Evolutionary conservation across 768 basidiomycete species (phyloP).

Genomic region (Agrocybe chaxingu): DNA sequence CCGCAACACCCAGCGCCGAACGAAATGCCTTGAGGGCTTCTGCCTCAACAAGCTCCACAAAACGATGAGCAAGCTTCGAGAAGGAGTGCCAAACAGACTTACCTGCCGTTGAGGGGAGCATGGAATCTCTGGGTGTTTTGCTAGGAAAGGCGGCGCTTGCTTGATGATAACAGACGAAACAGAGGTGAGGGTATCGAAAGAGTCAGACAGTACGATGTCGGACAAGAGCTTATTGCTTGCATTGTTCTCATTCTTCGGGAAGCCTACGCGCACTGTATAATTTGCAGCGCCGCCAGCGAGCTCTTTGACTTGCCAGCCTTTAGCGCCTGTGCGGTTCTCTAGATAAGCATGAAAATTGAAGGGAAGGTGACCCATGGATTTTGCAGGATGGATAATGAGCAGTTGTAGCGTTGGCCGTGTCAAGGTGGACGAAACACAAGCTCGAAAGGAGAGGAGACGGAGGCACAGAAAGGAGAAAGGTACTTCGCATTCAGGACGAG

Average conservation of each 20-base stretch:
- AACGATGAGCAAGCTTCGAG: background rate
- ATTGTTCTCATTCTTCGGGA: background rate
- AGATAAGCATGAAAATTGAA: conserved; percentile 8
- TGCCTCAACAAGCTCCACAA: conserved; percentile 5
- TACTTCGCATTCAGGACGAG: conserved; percentile 3
- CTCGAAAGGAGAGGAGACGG: background rate
- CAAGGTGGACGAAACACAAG: background rate
- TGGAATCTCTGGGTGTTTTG: conserved; percentile 4
- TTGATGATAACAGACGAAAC: conserved; percentile 5
- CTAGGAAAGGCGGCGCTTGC: conserved; percentile 7
- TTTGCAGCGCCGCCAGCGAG: conserved; percentile 6
- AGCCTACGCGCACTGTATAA: background rate
- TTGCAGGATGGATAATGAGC: too few species aligned
- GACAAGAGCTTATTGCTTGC: background rate
- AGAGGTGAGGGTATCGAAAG: background rate
- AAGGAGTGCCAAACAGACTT: background rate
- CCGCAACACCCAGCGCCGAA: background rate
- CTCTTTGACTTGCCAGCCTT: conserved; percentile 3
- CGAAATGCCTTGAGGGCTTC: conserved; percentile 3
- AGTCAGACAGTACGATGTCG: background rate
- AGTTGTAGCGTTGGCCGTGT: too few species aligned
- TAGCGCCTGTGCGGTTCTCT: background rate
- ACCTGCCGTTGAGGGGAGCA: conserved; percentile 12
- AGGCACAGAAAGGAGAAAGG: background rate
- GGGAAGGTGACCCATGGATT: background rate